Percentiles rank a stretch among this genome's conserved stretches.
phyloP scores from a whole-genome alignment of 176 grass and related monocot genomes.

The Miscanthus lutarioriparius region DNA sequence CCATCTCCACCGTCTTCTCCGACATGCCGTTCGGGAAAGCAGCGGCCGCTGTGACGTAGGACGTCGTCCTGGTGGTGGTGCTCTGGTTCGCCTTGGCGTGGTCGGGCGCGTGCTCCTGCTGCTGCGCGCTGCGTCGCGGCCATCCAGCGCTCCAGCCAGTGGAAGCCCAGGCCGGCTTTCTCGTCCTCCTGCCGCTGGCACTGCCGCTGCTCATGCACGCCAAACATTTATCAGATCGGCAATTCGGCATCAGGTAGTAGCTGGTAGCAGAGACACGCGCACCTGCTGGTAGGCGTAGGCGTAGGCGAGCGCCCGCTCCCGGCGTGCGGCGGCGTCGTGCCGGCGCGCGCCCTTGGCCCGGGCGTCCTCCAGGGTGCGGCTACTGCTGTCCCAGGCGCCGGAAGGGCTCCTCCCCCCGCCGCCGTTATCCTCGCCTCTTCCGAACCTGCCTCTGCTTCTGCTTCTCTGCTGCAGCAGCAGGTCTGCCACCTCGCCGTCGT shows the following conservation, averaged over 20 bases:
- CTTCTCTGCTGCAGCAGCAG: slow-evolving; percentile 4
- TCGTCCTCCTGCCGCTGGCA: slow-evolving; percentile 42
- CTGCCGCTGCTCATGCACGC: slow-evolving; percentile 22
- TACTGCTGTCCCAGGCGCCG: slow-evolving; percentile 46
- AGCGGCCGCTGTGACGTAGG: slow-evolving; percentile 9
- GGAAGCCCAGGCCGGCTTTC: slow-evolving; percentile 53
- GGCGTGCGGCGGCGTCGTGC: slow-evolving; percentile 47
- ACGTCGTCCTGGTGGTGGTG: neutral
- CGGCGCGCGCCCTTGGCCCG: slow-evolving; percentile 40
- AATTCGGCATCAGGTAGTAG: neutral
- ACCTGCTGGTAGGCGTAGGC: slow-evolving; percentile 58
- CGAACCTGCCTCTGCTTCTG: neutral
- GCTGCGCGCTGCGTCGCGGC: slow-evolving; percentile 20
- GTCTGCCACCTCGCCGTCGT: slow-evolving; percentile 9
- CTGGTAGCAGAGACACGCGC: neutral
- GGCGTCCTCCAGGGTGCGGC: slow-evolving; percentile 51
- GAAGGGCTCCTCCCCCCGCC: slow-evolving; percentile 37
- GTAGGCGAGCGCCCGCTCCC: slow-evolving; percentile 73
- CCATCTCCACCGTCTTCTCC: slow-evolving; percentile 58
- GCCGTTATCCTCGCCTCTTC: neutral
- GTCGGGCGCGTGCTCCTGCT: slow-evolving; percentile 25
- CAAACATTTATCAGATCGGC: neutral
- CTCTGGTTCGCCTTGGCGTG: neutral
- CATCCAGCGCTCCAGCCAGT: slow-evolving; percentile 76
- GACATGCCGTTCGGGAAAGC: slow-evolving; percentile 24